These are phyloP conservation scores for Ophiocordyceps sinensis DNA, from an alignment of 2,329 filamentous ascomycete genomes.

Conservation along the genomic window DNA sequence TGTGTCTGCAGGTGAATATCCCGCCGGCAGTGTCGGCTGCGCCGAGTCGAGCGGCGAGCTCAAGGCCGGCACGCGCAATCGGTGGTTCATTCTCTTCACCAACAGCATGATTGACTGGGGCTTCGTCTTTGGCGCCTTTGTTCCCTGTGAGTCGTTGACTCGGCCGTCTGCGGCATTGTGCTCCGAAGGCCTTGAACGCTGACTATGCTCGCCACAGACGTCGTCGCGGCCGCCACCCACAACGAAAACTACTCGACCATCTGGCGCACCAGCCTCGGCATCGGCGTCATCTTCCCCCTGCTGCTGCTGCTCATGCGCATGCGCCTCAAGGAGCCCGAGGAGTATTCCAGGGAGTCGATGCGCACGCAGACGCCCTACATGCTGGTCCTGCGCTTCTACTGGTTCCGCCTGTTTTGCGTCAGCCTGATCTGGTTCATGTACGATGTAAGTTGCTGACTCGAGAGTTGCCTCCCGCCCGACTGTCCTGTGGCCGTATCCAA, in stretches of 20 bases:
- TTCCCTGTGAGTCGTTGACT: constrained; percentile 36
- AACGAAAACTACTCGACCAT: constrained; percentile 54
- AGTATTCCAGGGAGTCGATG: constrained; percentile 60
- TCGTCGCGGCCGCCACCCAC: constrained; percentile 40
- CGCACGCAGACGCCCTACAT: constrained; percentile 40
- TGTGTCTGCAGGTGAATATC: constrained; percentile 47
- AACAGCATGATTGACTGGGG: constrained; percentile 77
- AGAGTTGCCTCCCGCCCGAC: no score
- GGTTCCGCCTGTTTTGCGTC: constrained; percentile 55
- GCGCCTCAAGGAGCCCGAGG: constrained; percentile 64
- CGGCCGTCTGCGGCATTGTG: background rate
- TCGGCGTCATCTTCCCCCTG: constrained; percentile 66
- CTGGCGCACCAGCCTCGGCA: constrained; percentile 69
- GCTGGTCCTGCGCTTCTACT: constrained; percentile 52
- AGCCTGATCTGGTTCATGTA: constrained; percentile 76
- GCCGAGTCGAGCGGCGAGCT: constrained; percentile 77
- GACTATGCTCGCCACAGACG: constrained; percentile 12
- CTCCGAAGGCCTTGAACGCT: background rate
- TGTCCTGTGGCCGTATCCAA: no score
- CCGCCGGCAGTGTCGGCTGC: constrained; percentile 68
- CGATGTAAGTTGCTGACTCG: constrained; percentile 31
- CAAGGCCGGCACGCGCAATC: constrained; percentile 65
- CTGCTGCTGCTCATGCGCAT: constrained; percentile 56
- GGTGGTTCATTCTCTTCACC: constrained; percentile 84
- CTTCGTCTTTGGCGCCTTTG: constrained; percentile 67